Conservation (phyloP, 768 basidiomycete species). For the Termitomyces sp. region DNA sequence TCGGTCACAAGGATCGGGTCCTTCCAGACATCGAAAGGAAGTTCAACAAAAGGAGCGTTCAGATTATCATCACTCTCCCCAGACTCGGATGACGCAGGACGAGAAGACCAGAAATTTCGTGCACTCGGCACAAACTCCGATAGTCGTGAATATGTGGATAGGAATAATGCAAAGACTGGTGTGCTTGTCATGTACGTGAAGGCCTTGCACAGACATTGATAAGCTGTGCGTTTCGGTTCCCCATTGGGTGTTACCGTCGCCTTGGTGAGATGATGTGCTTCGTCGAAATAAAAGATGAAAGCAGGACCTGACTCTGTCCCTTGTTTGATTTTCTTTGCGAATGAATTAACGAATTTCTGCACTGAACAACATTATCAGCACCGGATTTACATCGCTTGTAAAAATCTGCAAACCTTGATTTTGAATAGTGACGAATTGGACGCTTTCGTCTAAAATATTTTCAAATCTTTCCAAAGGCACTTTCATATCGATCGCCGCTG, state of each 20-base stretch:
- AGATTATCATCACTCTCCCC: too few relatives aligned
- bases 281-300: not conserved
- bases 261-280: not conserved
- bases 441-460: not conserved
- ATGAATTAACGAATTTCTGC: not conserved
- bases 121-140: too few relatives aligned
- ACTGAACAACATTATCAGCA: not conserved
- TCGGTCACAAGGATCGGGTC: not conserved
- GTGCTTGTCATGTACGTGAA: too few relatives aligned
- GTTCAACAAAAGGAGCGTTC: not conserved
- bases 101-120: too few relatives aligned
- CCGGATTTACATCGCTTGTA: not conserved
- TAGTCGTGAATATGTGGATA: too few relatives aligned
- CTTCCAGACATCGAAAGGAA: not conserved
- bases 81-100: too few relatives aligned
- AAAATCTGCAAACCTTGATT: not conserved
- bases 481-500: not conserved
- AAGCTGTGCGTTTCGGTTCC: not conserved
- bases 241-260: not conserved
- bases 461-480: not conserved
- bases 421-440: not conserved
- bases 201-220: conserved; percentile 2
- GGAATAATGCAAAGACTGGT: too few relatives aligned
- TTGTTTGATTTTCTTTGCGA: not conserved
- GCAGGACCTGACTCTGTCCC: not conserved